Evolutionary conservation across 2,329 filamentous ascomycete species (phyloP).

Genomic region (Penicillium paneum): DNA sequence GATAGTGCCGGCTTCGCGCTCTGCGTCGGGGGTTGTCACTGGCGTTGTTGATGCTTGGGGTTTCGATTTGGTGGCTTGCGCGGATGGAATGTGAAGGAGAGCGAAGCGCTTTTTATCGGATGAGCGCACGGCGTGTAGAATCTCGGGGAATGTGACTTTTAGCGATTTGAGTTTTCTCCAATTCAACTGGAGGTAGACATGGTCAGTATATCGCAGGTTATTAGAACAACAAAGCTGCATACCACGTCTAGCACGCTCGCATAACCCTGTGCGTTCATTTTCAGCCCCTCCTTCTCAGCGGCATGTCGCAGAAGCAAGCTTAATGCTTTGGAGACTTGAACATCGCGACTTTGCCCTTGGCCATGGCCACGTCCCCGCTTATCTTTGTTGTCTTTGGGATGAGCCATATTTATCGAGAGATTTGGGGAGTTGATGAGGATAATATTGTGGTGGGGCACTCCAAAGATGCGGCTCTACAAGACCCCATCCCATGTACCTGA

Average conservation of each 20-base stretch:
- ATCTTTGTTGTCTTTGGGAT: neutral
- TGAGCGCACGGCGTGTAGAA: slow-evolving; percentile 64
- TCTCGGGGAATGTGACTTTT: slow-evolving; percentile 70
- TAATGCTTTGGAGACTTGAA: slow-evolving; percentile 42
- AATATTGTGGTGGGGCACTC: slow-evolving; percentile 2
- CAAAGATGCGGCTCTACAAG: neutral
- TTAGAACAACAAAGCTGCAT: slow-evolving; percentile 22
- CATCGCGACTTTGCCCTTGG: slow-evolving; percentile 28
- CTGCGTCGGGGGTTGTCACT: slow-evolving; percentile 21
- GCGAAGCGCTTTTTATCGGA: slow-evolving; percentile 92
- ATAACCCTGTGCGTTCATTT: slow-evolving; percentile 58
- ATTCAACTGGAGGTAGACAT: slow-evolving; percentile 44
- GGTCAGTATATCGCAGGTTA: neutral
- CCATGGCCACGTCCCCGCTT: slow-evolving; percentile 9
- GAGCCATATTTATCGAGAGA: neutral
- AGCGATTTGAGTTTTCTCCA: slow-evolving; percentile 64
- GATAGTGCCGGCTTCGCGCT: slow-evolving; percentile 11
- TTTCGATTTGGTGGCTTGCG: slow-evolving; percentile 20
- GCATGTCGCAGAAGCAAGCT: slow-evolving; percentile 58
- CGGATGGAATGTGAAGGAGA: slow-evolving; percentile 57
- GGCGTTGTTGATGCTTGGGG: slow-evolving; percentile 15
- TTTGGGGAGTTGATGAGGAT: neutral
- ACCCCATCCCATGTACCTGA: no score
- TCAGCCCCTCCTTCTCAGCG: slow-evolving; percentile 58
- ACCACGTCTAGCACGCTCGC: slow-evolving; percentile 59